Conservation (phyloP, 1,139 yeast genomes). For the Schizosaccharomyces versatilis region DNA sequence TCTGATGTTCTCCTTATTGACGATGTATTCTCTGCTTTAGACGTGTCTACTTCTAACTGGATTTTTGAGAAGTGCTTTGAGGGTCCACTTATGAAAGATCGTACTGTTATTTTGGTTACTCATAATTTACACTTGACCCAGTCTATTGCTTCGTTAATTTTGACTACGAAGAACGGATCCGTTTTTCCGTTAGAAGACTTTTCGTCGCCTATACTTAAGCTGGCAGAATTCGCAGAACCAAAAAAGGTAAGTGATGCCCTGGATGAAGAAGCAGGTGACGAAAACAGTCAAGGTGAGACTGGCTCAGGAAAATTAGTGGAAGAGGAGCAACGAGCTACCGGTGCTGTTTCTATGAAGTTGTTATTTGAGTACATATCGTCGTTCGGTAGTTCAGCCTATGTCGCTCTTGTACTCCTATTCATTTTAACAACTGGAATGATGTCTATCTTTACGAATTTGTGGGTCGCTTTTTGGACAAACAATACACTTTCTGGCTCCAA, state of each 20-base stretch:
- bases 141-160: neutral
- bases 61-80: slow-evolving; percentile 50
- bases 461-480: slow-evolving; percentile 67
- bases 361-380: slow-evolving; percentile 31
- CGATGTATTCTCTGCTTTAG: slow-evolving; percentile 80
- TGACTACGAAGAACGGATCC: neutral
- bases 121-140: slow-evolving; percentile 57
- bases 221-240: slow-evolving; percentile 2
- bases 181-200: neutral
- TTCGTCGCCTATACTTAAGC: neutral
- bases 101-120: slow-evolving; percentile 62
- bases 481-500: neutral
- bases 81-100: slow-evolving; percentile 29
- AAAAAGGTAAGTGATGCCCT: slow-evolving; percentile 13
- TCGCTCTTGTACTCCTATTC: slow-evolving; percentile 25
- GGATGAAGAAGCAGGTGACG: neutral
- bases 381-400: slow-evolving; percentile 32
- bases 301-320: slow-evolving; percentile 21
- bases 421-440: slow-evolving; percentile 33
- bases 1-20: slow-evolving; percentile 50
- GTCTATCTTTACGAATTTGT: slow-evolving; percentile 45
- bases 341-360: slow-evolving; percentile 27
- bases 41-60: slow-evolving; percentile 70
- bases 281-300: neutral
- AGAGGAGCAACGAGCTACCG: slow-evolving; percentile 30